Conservation (phyloP, 192 early-diverging fungal species). For the Coemansia sp. region DNA sequence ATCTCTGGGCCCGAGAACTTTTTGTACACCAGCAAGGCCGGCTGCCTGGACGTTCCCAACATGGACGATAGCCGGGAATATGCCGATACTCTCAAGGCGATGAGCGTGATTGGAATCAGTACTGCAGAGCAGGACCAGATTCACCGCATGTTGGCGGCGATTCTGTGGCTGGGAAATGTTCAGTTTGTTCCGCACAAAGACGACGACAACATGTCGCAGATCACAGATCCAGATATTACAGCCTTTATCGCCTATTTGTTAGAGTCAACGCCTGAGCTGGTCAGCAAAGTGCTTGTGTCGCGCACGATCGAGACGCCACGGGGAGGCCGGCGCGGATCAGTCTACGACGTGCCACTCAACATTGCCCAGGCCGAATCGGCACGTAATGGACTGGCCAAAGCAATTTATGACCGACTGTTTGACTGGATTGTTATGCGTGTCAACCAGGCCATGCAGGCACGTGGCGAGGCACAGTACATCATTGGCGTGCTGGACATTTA, state of each 20-base stretch:
- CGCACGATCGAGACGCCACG: conserved; percentile 75
- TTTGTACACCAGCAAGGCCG: conserved; percentile 68
- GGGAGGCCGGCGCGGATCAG: conserved; percentile 70
- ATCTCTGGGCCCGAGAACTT: conserved; percentile 78
- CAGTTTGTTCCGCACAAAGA: conserved; percentile 73
- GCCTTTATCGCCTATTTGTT: conserved; percentile 73
- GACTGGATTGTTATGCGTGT: conserved; percentile 97
- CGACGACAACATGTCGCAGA: conserved; percentile 66
- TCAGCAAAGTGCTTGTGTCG: conserved; percentile 66
- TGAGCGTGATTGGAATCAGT: conserved; percentile 86
- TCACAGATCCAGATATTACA: conserved; percentile 64
- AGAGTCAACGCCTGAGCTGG: conserved; percentile 59
- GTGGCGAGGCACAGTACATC: conserved; percentile 60
- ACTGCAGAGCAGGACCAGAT: conserved; percentile 80
- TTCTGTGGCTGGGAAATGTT: conserved; percentile 96
- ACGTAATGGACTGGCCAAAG: conserved; percentile 91
- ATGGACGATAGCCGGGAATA: conserved; percentile 91
- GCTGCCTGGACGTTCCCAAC: conserved; percentile 84
- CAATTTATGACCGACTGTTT: conserved; percentile 91
- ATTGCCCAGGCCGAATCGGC: conserved; percentile 82
- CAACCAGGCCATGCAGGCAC: conserved; percentile 78
- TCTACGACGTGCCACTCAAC: conserved; percentile 89
- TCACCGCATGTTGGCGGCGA: conserved; percentile 87
- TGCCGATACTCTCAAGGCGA: conserved; percentile 84
- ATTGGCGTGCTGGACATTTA: conserved; percentile 98